phyloP scores from a whole-genome alignment of 2,329 filamentous ascomycete genomes.

The Monascus ruber region DNA sequence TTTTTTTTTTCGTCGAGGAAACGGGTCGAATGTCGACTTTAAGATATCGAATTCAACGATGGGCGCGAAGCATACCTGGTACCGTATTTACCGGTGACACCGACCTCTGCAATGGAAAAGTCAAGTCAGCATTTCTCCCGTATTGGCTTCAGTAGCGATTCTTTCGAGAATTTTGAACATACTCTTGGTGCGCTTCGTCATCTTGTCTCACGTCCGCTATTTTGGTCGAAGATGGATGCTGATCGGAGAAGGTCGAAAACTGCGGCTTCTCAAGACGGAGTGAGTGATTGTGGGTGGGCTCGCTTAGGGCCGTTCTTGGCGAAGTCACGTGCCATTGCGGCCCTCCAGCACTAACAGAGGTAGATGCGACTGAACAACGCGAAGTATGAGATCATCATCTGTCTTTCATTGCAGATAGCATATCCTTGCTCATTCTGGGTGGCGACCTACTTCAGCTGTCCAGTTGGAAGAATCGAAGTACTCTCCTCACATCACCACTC shows the following conservation, averaged over 20 bases:
- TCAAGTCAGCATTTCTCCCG: conserved; percentile 19
- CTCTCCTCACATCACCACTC: no score
- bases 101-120: conserved; percentile 53
- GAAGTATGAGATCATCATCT: no score
- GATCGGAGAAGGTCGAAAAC: conserved; percentile 20
- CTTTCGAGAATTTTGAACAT: conserved; percentile 11
- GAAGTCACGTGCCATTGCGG: conserved; percentile 15
- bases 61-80: conserved; percentile 59
- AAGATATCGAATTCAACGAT: conserved; percentile 4
- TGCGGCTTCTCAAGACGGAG: conserved; percentile 18
- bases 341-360: no score
- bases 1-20: conserved; percentile 2
- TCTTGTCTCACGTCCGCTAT: conserved; percentile 46
- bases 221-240: conserved; percentile 27
- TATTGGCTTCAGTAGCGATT: neutral
- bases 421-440: no score
- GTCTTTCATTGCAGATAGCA: no score
- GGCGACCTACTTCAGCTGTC: no score
- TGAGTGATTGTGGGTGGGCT: conserved; percentile 24
- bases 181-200: conserved; percentile 92
- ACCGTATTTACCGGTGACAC: conserved; percentile 98
- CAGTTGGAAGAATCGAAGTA: no score
- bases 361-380: no score
- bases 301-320: conserved; percentile 28
- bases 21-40: conserved; percentile 4